Conservation (phyloP, 1,284 basidiomycete genomes). For the Lignosus rhinocerotis region DNA sequence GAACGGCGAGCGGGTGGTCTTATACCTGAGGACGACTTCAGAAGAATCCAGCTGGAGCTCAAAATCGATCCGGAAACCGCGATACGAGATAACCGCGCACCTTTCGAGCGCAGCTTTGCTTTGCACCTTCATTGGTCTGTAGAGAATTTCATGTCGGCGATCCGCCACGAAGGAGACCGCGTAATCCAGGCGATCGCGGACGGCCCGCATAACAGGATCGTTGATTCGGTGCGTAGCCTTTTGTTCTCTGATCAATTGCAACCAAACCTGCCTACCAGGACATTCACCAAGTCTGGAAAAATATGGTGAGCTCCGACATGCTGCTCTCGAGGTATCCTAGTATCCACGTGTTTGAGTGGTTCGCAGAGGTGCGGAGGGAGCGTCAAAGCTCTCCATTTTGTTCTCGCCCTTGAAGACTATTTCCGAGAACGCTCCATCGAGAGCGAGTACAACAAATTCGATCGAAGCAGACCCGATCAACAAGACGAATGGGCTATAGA, state of each 20-base stretch:
- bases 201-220: slow-evolving; percentile 30
- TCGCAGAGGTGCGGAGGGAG: slow-evolving; percentile 36
- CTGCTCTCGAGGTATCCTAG: neutral
- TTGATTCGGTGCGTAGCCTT: slow-evolving; percentile 21
- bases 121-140: slow-evolving; percentile 28
- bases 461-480: slow-evolving; percentile 16
- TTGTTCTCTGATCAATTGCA: neutral
- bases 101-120: slow-evolving; percentile 34
- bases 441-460: neutral
- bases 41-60: slow-evolving; percentile 32
- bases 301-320: slow-evolving; percentile 25
- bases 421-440: slow-evolving; percentile 27
- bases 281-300: slow-evolving; percentile 28
- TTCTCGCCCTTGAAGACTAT: slow-evolving; percentile 37
- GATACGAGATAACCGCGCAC: slow-evolving; percentile 26
- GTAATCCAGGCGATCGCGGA: slow-evolving; percentile 25
- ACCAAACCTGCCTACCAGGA: slow-evolving; percentile 8
- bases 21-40: slow-evolving; percentile 2
- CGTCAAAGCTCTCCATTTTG: slow-evolving; percentile 39
- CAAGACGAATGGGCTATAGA: slow-evolving; percentile 43
- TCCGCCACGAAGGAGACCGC: slow-evolving; percentile 28
- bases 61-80: slow-evolving; percentile 23
- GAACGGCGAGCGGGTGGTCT: slow-evolving; percentile 16
- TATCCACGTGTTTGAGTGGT: neutral
- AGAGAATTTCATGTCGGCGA: slow-evolving; percentile 20